Evolutionary conservation across 805 yeast species (phyloP), one percentile per base, ranked within the genome.

Genomic region (Metschnikowia arizonensis): DNA sequence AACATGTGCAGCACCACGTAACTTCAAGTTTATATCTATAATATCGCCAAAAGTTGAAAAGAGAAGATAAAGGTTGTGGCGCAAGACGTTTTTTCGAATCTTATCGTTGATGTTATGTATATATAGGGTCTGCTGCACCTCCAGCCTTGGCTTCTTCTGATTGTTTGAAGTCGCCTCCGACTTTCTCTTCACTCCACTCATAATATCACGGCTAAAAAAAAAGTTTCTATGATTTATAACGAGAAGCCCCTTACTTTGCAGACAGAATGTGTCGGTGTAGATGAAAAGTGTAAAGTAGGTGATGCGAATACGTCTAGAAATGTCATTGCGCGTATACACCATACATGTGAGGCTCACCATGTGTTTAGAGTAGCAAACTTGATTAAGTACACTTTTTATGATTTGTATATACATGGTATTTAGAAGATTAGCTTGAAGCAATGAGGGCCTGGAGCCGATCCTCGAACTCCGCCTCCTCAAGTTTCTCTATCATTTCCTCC

Each of bases 1-100:
- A 2, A 84, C 61, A 66, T 83, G 85, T 0, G 88, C 89, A 56
- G 82, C 88, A 0, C 88, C 89, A 45, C 86, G 66, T 51, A 72
- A 62, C 46, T 67, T 72, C 44, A 69, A 69, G 42, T 72, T 68
- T 9, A 85, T 69, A 9, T 77, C 74, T 4, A 83, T 57, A 2
- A 85, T 77, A 56, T 83, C 88, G 0, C 88, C 89, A 59, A 72
- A 83, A 0, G 81, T 74, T 11, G 82, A 67, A 52, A 82, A 83
- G 5, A 83, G 57, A 15, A 83, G 55, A 55, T 77, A 83, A 10
- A 85, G 63, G 52, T 76, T 77, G 43, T 77, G 76, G 52, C 76
- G 76, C 47, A 83, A 54, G 21, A 69, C 62, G 1, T 56, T 40
- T 1, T 64, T 57, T 21, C 75, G 69, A 42, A 83, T 63, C 52